Evolutionary conservation across 371 early-diverging fungal genomes (phyloP).

Genomic region (Rhizopus delemar): DNA sequence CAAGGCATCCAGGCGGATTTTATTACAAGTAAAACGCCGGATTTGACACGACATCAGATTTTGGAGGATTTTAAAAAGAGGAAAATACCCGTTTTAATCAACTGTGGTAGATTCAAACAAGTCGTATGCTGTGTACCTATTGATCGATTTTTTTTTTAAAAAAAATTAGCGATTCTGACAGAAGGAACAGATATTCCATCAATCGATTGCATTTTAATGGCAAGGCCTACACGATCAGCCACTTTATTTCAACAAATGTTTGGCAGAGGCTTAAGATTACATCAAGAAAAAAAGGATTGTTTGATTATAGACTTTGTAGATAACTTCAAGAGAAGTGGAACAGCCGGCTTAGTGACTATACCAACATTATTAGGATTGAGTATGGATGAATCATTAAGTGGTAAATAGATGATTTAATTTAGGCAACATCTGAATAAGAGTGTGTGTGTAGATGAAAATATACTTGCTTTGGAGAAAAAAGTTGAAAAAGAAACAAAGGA

Average conservation of each 20-base stretch:
- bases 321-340: conserved; percentile 35
- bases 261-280: conserved; percentile 84
- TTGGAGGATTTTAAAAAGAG: conserved; percentile 64
- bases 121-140: background rate
- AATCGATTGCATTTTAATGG: conserved; percentile 88
- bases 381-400: conserved; percentile 37
- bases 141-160: background rate
- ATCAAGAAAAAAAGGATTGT: conserved; percentile 72
- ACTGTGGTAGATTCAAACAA: conserved; percentile 67
- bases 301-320: conserved; percentile 90
- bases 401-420: background rate
- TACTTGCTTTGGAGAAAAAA: conserved; percentile 10
- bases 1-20: conserved; percentile 64
- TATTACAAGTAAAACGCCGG: conserved; percentile 64
- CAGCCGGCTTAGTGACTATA: conserved; percentile 54
- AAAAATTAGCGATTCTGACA: conserved; percentile 57
- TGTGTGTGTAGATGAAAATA: conserved; percentile 8
- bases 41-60: conserved; percentile 54
- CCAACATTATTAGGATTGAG: conserved; percentile 76
- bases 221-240: conserved; percentile 80
- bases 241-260: conserved; percentile 94
- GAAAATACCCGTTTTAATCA: conserved; percentile 81
- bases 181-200: conserved; percentile 90
- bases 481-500: conserved; percentile 5
- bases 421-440: too few relatives aligned